Evolutionary conservation across 768 basidiomycete species (phyloP), one percentile per base, ranked within the genome.

Genomic region (Boletus pseudopeckii): DNA sequence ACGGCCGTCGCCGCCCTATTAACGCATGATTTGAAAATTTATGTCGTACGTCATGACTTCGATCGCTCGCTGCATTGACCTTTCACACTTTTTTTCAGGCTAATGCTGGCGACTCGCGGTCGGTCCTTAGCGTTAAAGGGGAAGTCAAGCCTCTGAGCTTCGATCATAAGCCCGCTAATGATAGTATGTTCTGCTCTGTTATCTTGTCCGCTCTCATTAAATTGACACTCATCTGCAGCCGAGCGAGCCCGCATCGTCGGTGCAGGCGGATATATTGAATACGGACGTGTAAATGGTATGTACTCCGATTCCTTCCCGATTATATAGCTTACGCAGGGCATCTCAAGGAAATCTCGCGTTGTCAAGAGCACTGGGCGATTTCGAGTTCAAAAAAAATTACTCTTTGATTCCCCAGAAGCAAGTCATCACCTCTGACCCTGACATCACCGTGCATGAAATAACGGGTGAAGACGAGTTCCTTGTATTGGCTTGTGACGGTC

Each of bases 371-470:
- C 75, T 99, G 26, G 97, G 97, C 51, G 97, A 99, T 70, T 98
- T 99, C 69, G 93, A 97, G 59, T 99, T 97, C 80, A 99, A 99
- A 79, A 94, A 96, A 75, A 96, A 95, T 67, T 82, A 82, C 45
- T 72, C 80, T 17, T 71, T 98, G 10, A 71, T 80, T 39, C 86
- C 95, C 17, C 96, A 98, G 72, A 81, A 83, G 46, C 97, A 99
- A 72, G 86, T 95, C 54, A 97, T 99, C 61, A 98, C 97, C 2
- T 82, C 92, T 37, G 83, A 99, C 69, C 97, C 97, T 20, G 97
- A 99, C 53, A 76, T 99, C 59, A 90, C 82, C 17, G 75, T 77
- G 42, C 97, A 98, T 73, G 75, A 87, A 57, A 76, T 90, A 26
- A 85, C 88, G 2, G 81, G 81, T 9, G 96, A 98, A 52, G 97